These are phyloP conservation scores for Tulasnella sp. DNA, from an alignment of 768 basidiomycete species.

Conservation along the genomic window DNA sequence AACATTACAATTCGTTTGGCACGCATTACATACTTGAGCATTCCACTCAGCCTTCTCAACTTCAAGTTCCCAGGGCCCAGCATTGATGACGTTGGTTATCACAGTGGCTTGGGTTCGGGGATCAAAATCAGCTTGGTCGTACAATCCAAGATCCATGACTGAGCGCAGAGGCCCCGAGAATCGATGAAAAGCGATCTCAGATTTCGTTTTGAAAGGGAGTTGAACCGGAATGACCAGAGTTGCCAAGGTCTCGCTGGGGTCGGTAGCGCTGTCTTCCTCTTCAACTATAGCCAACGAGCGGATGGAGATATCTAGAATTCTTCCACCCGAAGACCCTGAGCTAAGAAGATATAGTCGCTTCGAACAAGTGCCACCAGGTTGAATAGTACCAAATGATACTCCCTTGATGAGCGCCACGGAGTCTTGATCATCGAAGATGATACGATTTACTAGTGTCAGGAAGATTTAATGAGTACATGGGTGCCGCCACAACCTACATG, in stretches of 20 bases:
- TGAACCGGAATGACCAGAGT: slow-evolving; percentile 57
- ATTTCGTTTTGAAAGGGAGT: slow-evolving; percentile 45
- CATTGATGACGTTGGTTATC: slow-evolving; percentile 38
- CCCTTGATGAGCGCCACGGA: slow-evolving; percentile 68
- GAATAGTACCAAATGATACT: slow-evolving; percentile 50
- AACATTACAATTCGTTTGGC: background rate
- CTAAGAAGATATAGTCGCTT: slow-evolving; percentile 57
- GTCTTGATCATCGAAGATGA: slow-evolving; percentile 48
- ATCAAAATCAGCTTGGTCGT: slow-evolving; percentile 42
- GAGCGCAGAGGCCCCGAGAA: slow-evolving; percentile 33
- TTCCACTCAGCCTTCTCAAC: slow-evolving; percentile 40
- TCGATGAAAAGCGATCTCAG: slow-evolving; percentile 45
- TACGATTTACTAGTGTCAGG: slow-evolving; percentile 37
- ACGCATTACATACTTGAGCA: slow-evolving; percentile 34
- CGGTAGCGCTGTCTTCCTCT: slow-evolving; percentile 13
- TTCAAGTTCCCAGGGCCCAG: slow-evolving; percentile 45
- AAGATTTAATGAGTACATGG: slow-evolving; percentile 22
- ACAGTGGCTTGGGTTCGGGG: slow-evolving; percentile 46
- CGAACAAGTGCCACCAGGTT: slow-evolving; percentile 42
- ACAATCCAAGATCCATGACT: slow-evolving; percentile 42
- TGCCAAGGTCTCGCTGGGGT: slow-evolving; percentile 48
- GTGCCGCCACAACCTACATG: background rate
- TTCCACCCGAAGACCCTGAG: slow-evolving; percentile 52
- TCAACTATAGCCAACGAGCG: slow-evolving; percentile 39
- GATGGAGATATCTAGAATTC: slow-evolving; percentile 71